Evolutionary conservation across 1,139 yeast species (phyloP), one percentile per base, ranked within the genome.

Genomic region (Sugiyamaella xylanicola): DNA sequence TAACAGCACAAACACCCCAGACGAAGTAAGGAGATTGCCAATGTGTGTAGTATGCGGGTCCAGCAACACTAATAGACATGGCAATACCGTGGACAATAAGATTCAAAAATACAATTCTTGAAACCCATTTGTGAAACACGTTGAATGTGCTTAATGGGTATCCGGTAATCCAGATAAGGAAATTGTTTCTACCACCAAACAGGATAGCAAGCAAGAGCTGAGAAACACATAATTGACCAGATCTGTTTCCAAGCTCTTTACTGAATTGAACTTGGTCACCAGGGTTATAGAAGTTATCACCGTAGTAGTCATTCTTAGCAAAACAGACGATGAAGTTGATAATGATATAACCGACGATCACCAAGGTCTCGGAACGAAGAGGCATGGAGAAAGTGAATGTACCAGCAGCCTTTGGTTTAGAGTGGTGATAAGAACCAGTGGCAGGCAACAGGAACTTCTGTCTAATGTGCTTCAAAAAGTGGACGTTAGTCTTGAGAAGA

Each of bases 131-230:
- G 70, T 87, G 95, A 67, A 83, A 78, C 20, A 80, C 74, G 56
- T 84, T 74, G 66, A 86, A 85, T 46, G 87, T 77, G 1, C 84
- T 74, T 62, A 79, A 79, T 21, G 81, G 75, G 86, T 90, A 84
- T 44, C 90, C 87, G 2, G 90, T 83, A 43, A 83, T 50, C 76
- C 80, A 77, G 61, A 82, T 81, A 64, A 87, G 69, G 52, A 86
- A 71, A 67, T 86, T 87, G 68, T 87, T 87, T 72, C 89, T 75
- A 16, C 87, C 87, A 9, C 85, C 83, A 66, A 85, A 83, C 45
- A 84, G 68, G 19, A 83, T 72, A 45, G 81, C 65, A 5, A 79
- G 56, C 4, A 90, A 89, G 54, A 81, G 69, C 56, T 79, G 73
- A 54, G 77, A 76, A 50, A 77, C 65, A 3, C 79, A 74, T 56